phyloP scores from a whole-genome alignment of 2,329 filamentous ascomycete genomes.

The Colletotrichum falcatum region DNA sequence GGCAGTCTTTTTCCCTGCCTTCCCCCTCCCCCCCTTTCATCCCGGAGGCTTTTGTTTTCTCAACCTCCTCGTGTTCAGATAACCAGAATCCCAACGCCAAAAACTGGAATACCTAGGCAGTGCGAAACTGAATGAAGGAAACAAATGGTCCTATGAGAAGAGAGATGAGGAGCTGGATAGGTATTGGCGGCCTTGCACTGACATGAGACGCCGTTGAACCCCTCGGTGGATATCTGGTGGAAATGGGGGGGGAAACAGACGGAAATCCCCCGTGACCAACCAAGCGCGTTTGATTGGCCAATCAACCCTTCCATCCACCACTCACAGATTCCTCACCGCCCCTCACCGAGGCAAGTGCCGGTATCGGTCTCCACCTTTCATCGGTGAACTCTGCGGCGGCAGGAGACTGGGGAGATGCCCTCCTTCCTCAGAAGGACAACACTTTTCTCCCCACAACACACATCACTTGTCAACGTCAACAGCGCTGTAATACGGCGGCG shows the following conservation, averaged over 20 bases:
- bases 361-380: not conserved
- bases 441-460: not conserved
- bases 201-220: slow-evolving; percentile 8
- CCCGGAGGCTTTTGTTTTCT: no score
- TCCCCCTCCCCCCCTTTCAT: not conserved
- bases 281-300: not conserved
- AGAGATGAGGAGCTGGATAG: no score
- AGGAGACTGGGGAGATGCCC: not conserved
- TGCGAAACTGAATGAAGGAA: no score
- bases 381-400: not conserved
- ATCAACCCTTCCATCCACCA: not conserved
- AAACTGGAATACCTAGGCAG: not conserved
- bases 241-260: not conserved
- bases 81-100: not conserved
- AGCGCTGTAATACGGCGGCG: not conserved
- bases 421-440: not conserved
- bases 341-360: not conserved
- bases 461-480: not conserved
- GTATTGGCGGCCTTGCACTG: not conserved
- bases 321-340: no score
- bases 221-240: not conserved
- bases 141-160: no score
- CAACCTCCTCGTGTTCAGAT: not conserved
- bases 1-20: not conserved
- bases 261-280: not conserved